Percentiles rank a stretch among this genome's conserved stretches.
Conservation (phyloP, 768 basidiomycete genomes). For the Imleria badia region DNA sequence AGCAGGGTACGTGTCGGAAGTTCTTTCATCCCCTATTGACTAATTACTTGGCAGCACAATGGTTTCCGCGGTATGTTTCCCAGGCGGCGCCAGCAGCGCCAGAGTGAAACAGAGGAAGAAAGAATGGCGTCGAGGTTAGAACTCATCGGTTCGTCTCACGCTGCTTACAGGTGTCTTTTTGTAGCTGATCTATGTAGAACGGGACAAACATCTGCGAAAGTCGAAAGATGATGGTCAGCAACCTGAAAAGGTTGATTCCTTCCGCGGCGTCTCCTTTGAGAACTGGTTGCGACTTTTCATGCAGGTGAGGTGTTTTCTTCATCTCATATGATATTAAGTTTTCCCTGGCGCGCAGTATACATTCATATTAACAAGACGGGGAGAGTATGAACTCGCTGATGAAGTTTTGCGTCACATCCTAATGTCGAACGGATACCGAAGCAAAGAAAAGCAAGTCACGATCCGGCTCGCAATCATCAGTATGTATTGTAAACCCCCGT, state of each 20-base stretch:
- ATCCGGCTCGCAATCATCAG: conserved; percentile 78
- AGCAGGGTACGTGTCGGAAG: conserved; percentile 59
- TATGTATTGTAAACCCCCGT: conserved; percentile 29
- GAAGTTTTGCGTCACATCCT: conserved; percentile 77
- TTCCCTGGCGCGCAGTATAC: conserved; percentile 53
- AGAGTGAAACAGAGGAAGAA: conserved; percentile 17
- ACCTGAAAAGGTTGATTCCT: conserved; percentile 54
- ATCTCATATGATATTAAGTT: neutral
- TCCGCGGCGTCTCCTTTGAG: conserved; percentile 79
- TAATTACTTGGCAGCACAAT: conserved; percentile 13
- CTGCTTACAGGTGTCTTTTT: neutral
- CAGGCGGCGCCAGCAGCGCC: conserved; percentile 12
- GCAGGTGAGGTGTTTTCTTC: conserved; percentile 52
- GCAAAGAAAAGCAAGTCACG: conserved; percentile 58
- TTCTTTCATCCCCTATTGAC: neutral
- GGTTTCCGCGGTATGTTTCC: conserved; percentile 23
- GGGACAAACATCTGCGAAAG: conserved; percentile 45
- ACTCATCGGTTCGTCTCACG: conserved; percentile 44
- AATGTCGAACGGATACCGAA: conserved; percentile 70
- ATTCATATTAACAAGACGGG: conserved; percentile 63
- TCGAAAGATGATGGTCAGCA: conserved; percentile 41
- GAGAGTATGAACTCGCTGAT: conserved; percentile 64
- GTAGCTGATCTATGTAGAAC: conserved; percentile 6
- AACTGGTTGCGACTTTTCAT: conserved; percentile 85
- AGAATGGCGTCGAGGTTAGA: conserved; percentile 51